Evolutionary conservation across 352 stramenopile species (phyloP).

Genomic region (Phytophthora melonis): DNA sequence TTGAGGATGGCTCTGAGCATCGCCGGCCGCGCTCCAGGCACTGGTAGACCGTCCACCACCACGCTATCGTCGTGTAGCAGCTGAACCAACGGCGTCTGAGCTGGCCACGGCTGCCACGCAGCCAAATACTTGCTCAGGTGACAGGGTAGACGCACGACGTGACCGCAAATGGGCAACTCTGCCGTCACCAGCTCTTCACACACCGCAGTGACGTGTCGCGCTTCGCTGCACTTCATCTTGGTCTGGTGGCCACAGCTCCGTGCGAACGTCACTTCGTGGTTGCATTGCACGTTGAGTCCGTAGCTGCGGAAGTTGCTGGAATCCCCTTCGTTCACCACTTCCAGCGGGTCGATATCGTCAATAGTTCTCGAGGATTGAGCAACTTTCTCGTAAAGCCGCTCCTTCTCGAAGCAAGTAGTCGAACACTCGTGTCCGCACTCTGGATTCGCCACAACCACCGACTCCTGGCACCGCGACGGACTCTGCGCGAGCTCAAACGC

Average conservation of each 20-base stretch:
- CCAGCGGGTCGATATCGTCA: slow-evolving; percentile 39
- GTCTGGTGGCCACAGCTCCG: slow-evolving; percentile 55
- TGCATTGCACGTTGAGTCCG: slow-evolving; percentile 58
- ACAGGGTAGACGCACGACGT: slow-evolving; percentile 55
- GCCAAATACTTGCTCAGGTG: slow-evolving; percentile 35
- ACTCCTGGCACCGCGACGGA: slow-evolving; percentile 56
- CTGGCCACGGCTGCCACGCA: slow-evolving; percentile 64
- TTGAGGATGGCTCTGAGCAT: slow-evolving; percentile 42
- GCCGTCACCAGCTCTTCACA: slow-evolving; percentile 48
- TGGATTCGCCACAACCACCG: slow-evolving; percentile 60
- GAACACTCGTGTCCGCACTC: slow-evolving; percentile 74
- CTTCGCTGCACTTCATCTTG: slow-evolving; percentile 62
- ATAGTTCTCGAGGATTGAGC: neutral
- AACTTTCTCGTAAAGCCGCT: slow-evolving; percentile 24
- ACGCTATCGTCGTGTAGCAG: slow-evolving; percentile 48
- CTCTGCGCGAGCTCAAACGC: slow-evolving; percentile 73
- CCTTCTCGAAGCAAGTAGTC: slow-evolving; percentile 61
- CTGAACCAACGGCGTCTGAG: slow-evolving; percentile 20
- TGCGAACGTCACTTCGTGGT: slow-evolving; percentile 38
- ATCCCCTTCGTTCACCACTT: slow-evolving; percentile 43
- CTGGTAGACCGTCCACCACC: slow-evolving; percentile 45
- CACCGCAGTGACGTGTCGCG: slow-evolving; percentile 34
- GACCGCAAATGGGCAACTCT: slow-evolving; percentile 54
- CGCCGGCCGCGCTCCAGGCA: slow-evolving; percentile 36
- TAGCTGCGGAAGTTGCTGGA: slow-evolving; percentile 48